A percentile compares a stretch with the other conserved stretches of the same genome.
Conservation (phyloP, 305 asterid genomes). For the Fraxinus xanthoxyloides region DNA sequence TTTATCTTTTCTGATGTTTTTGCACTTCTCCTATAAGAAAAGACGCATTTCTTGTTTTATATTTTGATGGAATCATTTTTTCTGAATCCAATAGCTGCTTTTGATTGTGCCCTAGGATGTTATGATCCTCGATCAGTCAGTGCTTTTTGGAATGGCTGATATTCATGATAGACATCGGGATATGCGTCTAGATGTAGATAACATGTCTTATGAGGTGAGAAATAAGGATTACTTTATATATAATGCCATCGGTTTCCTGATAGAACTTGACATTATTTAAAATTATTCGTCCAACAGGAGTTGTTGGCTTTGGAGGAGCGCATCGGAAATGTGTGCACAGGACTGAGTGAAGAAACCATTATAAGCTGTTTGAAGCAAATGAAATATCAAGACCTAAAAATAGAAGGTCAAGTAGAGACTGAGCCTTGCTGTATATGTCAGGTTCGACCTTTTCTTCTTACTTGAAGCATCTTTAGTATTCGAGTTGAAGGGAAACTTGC, state of each 20-base stretch:
- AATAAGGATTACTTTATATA: background rate
- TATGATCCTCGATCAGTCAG: conserved; percentile 51
- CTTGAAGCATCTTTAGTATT: background rate
- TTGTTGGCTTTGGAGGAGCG: conserved; percentile 82
- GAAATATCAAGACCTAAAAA: conserved; percentile 27
- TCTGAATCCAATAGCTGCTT: conserved; percentile 13
- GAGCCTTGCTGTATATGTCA: conserved; percentile 95
- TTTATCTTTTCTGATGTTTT: background rate
- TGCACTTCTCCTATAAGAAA: background rate
- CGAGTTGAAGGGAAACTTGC: background rate
- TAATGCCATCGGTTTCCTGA: background rate
- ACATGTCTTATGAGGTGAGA: conserved; percentile 73
- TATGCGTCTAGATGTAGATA: conserved; percentile 70
- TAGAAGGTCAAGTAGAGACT: conserved; percentile 21
- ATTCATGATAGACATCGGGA: conserved; percentile 59
- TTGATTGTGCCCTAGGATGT: conserved; percentile 33
- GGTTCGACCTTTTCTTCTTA: conserved; percentile 37
- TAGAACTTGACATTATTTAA: background rate
- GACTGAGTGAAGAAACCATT: conserved; percentile 67
- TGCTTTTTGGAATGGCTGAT: conserved; percentile 46
- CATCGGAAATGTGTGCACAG: conserved; percentile 78
- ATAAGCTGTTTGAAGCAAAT: conserved; percentile 46
- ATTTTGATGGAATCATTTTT: background rate
- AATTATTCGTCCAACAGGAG: conserved; percentile 43
- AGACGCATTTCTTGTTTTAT: conserved; percentile 15